Evolutionary conservation across 2,329 filamentous ascomycete genomes (phyloP).

Genomic region (Aureobasidium namibiae): DNA sequence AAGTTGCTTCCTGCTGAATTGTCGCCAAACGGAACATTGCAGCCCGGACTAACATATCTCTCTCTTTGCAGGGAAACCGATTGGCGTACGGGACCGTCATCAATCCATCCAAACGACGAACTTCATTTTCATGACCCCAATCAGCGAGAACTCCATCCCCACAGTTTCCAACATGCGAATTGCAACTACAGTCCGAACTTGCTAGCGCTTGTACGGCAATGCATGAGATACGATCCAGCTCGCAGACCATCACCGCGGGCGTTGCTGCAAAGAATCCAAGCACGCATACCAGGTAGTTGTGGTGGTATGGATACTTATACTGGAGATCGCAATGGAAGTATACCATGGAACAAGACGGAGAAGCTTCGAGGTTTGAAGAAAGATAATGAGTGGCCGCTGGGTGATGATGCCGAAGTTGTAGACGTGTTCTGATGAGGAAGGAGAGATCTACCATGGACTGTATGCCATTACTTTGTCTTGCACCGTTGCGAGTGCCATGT

Average conservation of each 20-base stretch:
- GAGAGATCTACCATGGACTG: neutral
- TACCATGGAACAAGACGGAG: neutral
- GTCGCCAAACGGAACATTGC: neutral
- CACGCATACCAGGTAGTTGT: neutral
- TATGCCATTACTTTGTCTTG: too few relatives aligned
- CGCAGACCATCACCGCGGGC: neutral
- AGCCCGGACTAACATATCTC: neutral
- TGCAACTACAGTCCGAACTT: neutral
- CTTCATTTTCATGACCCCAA: neutral
- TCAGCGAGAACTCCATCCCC: neutral
- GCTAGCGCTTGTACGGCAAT: neutral
- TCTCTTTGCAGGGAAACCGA: neutral
- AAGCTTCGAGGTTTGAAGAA: neutral
- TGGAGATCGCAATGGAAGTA: neutral
- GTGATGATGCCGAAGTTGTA: neutral
- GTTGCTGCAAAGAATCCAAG: neutral
- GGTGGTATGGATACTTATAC: neutral
- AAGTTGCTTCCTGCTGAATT: too few relatives aligned
- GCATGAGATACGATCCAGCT: neutral
- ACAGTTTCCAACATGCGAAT: neutral
- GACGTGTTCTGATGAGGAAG: neutral
- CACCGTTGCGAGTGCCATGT: neutral
- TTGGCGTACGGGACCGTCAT: neutral
- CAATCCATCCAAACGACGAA: neutral
- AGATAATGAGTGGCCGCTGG: neutral